These are phyloP conservation scores for Apiospora arundinis DNA, from an alignment of 2,329 filamentous ascomycete genomes.

Conservation along the genomic window DNA sequence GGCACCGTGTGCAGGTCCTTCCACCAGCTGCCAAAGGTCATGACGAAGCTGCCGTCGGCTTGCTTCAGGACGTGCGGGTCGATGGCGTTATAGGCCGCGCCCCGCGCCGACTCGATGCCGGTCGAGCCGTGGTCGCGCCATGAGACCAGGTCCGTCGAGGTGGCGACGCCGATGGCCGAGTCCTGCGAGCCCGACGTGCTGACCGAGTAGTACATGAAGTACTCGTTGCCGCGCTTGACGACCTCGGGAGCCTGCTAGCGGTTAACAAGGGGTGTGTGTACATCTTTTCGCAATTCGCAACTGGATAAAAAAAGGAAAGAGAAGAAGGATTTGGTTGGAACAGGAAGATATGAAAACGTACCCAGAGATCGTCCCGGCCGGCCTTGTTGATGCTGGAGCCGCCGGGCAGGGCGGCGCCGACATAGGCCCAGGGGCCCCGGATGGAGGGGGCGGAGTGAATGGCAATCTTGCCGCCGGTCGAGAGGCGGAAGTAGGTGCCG, in stretches of 20 bases:
- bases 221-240: conserved; percentile 59
- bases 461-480: conserved; percentile 47
- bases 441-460: conserved; percentile 46
- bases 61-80: conserved; percentile 59
- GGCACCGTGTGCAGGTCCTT: conserved; percentile 65
- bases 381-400: conserved; percentile 47
- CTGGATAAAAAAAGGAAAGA: neutral
- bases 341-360: conserved; percentile 35
- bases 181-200: conserved; percentile 65
- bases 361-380: conserved; percentile 52
- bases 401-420: conserved; percentile 46
- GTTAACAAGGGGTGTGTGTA: neutral
- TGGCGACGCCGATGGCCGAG: conserved; percentile 65
- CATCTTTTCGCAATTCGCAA: neutral
- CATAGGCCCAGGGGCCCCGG: conserved; percentile 50
- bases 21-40: conserved; percentile 76
- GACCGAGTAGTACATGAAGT: conserved; percentile 73
- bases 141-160: conserved; percentile 56
- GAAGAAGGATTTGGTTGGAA: too few species aligned
- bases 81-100: conserved; percentile 64
- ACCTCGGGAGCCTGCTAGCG: conserved; percentile 66
- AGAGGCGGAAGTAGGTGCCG: conserved; percentile 51
- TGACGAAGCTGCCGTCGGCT: conserved; percentile 48
- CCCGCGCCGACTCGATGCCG: conserved; percentile 53
- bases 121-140: conserved; percentile 66